Base-by-base conservation (phyloP, 352 stramenopile species). In the Globisporangium rhizosaccharum region DNA sequence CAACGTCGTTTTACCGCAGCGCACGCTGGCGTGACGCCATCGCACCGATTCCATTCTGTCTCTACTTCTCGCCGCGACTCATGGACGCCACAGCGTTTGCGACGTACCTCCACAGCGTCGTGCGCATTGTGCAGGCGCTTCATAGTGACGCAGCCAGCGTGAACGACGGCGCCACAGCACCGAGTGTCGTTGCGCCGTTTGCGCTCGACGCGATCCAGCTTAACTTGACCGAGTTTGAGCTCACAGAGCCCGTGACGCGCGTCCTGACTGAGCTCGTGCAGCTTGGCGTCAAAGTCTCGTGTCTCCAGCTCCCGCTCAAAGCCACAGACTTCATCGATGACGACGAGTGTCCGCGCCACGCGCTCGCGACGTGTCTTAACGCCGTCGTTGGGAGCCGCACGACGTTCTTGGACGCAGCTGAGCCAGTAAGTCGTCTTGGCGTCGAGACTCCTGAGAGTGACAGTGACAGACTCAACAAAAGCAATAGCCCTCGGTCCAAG, bases 191-290 rank as follows among this genome's bases (percentile, higher is more conserved):
- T 47, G 11, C 37, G 1, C 63, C 70, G 1, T 76, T 76, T 46
- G 51, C 59, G 5, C 58, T 74, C 44, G 60, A 70, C 46, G 58
- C 70, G 6, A 51, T 76, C 10, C 66, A 74, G 52, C 51, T 76
- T 6, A 72, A 74, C 66, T n/a, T 76, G 36, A 59, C 52, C n/a
- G 70, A 71, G 2, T 72, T 76, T 52, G 70, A 76, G 47, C 28
- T 76, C n/a, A 72, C 62, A 0, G 70, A 76, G 45, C 51, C 66
- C 5, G 57, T 69, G 12, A 55, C 70, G 23, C 51, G 36, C 53
- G 55, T 53, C 2, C 48, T 76, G 14, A 52, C 61, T 5, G 60
- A 71, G 25, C 47, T 76, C 18, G 49, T 74, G 18, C 30, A 49
- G 11, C 53, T 68, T 6, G 61, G 63, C 33, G 63, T 63, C 28